A percentile compares a stretch with the other conserved stretches of the same genome.
Evolutionary conservation across 1,284 basidiomycete genomes (phyloP).

Genomic region (Xerocomus minutiporus): DNA sequence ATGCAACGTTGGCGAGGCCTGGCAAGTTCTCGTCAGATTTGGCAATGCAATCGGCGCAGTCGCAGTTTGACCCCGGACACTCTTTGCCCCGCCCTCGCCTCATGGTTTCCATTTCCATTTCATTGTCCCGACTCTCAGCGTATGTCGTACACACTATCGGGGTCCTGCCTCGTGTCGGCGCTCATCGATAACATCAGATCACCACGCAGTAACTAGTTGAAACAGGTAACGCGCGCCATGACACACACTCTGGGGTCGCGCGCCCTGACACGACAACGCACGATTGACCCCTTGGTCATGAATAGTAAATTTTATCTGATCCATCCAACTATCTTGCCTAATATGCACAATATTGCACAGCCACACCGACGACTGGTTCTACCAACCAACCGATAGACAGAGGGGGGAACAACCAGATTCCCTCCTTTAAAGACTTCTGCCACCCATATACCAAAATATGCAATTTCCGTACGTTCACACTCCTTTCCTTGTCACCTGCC

Average conservation of each 20-base stretch:
- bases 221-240: no score
- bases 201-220: no score
- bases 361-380: not conserved
- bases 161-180: constrained; percentile 34
- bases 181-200: constrained; percentile 7
- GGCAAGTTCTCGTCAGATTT: constrained; percentile 10
- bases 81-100: constrained; percentile 22
- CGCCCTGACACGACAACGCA: no score
- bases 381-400: no score
- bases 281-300: no score
- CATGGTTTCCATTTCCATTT: constrained; percentile 12
- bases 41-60: constrained; percentile 20
- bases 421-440: no score
- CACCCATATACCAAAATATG: no score
- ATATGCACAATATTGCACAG: constrained; percentile 2
- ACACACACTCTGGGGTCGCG: no score
- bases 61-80: constrained; percentile 18
- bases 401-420: no score
- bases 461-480: no score
- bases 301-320: no score
- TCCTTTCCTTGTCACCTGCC: not conserved
- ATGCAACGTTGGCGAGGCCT: constrained; percentile 32
- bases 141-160: constrained; percentile 16
- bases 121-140: constrained; percentile 6
- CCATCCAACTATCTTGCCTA: no score